Percentiles rank a stretch among this genome's conserved stretches.
phyloP scores from a whole-genome alignment of 495 filamentous ascomycete genomes.

The Neurospora cerealis region DNA sequence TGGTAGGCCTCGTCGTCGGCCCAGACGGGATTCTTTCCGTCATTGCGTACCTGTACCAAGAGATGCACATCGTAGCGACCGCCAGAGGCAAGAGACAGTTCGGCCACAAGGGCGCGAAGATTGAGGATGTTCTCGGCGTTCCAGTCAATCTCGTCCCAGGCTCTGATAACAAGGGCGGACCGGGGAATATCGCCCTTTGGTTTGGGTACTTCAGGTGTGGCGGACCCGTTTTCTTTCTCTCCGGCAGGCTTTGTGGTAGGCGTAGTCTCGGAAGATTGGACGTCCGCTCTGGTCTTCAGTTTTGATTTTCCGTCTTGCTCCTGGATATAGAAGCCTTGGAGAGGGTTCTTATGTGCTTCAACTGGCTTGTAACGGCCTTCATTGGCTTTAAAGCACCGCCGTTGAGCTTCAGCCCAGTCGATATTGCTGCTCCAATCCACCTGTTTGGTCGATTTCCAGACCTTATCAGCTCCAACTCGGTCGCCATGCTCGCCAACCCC shows the following conservation, averaged over 20 bases:
- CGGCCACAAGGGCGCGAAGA: slow-evolving; percentile 64
- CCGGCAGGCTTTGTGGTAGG: not conserved
- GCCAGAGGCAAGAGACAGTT: slow-evolving; percentile 65
- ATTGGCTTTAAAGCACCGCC: slow-evolving; percentile 60
- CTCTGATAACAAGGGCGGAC: slow-evolving; percentile 65
- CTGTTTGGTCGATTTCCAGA: slow-evolving; percentile 58
- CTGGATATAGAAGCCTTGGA: slow-evolving; percentile 33
- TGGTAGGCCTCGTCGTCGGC: slow-evolving; percentile 49
- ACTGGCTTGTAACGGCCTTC: slow-evolving; percentile 51
- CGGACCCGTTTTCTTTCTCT: not conserved
- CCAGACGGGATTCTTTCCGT: slow-evolving; percentile 53
- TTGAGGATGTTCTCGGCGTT: slow-evolving; percentile 58
- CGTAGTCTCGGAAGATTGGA: slow-evolving; percentile 31
- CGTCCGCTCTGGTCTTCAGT: slow-evolving; percentile 7
- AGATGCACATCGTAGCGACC: slow-evolving; percentile 76
- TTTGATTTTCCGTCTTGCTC: slow-evolving; percentile 9
- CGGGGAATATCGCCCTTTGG: slow-evolving; percentile 33
- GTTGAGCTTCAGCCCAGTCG: slow-evolving; percentile 66
- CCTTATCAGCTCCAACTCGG: slow-evolving; percentile 57
- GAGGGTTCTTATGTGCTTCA: slow-evolving; percentile 23
- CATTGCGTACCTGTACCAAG: slow-evolving; percentile 64
- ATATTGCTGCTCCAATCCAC: slow-evolving; percentile 64
- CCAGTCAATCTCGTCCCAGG: slow-evolving; percentile 64
- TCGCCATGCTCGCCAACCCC: slow-evolving; percentile 74
- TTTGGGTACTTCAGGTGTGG: slow-evolving; percentile 1